Conservation (phyloP, 805 yeast genomes). For the Candida nemodendra region DNA sequence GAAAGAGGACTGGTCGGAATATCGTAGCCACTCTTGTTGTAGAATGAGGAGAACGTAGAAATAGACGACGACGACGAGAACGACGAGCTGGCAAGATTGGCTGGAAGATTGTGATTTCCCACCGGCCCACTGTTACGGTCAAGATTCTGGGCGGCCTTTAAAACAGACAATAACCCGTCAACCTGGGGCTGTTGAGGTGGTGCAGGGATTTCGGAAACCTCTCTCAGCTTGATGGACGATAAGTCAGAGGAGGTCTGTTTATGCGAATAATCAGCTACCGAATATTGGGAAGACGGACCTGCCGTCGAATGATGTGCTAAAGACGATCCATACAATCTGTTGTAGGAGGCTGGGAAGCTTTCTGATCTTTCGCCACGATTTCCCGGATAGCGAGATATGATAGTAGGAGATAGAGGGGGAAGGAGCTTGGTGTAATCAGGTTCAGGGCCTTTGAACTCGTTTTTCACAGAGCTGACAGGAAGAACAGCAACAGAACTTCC, state of each 20-base stretch:
- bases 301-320: slow-evolving; percentile 6
- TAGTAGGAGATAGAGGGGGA: slow-evolving; percentile 18
- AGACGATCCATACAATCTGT: slow-evolving; percentile 3
- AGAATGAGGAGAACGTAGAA: slow-evolving; percentile 8
- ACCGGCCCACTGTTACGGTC: slow-evolving; percentile 5
- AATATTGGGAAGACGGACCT: neutral
- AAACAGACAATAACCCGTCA: slow-evolving; percentile 26
- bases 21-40: slow-evolving; percentile 1
- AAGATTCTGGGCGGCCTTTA: slow-evolving; percentile 26
- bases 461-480: slow-evolving; percentile 3
- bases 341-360: neutral
- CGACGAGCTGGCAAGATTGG: no score
- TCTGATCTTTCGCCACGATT: neutral
- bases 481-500: neutral
- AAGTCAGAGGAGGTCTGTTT: neutral
- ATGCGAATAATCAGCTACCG: slow-evolving; percentile 2
- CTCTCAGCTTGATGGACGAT: slow-evolving; percentile 3
- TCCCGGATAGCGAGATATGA: slow-evolving; percentile 12
- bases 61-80: slow-evolving; percentile 11
- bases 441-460: slow-evolving; percentile 4
- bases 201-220: neutral
- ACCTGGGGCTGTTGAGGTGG: slow-evolving; percentile 8
- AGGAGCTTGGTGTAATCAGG: slow-evolving; percentile 12
- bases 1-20: slow-evolving; percentile 8
- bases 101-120: neutral